These are phyloP conservation scores for Ascobolus immersus DNA, from an alignment of 495 filamentous ascomycete species.

Conservation along the genomic window DNA sequence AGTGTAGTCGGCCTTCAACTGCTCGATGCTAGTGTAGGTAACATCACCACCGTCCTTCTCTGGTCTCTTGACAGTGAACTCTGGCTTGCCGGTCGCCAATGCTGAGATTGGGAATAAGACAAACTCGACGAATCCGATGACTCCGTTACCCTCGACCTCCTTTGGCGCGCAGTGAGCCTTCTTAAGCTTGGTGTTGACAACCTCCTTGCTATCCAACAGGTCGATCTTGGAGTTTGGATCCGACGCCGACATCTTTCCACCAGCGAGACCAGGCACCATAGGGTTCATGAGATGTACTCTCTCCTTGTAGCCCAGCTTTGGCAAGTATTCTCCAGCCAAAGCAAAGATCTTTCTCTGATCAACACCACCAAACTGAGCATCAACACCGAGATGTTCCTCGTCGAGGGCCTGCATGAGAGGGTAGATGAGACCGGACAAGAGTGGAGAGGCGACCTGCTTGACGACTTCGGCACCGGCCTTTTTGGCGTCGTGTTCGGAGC, in stretches of 20 bases:
- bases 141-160: constrained; percentile 58
- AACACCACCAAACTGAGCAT: constrained; percentile 53
- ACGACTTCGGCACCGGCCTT: constrained; percentile 83
- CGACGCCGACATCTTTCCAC: constrained; percentile 31
- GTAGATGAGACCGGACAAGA: constrained; percentile 61
- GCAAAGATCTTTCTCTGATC: constrained; percentile 85
- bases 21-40: constrained; percentile 43
- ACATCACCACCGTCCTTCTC: constrained; percentile 38
- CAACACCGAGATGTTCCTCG: constrained; percentile 67
- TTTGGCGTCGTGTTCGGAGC: constrained; percentile 43
- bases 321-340: constrained; percentile 49
- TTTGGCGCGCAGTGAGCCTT: constrained; percentile 56
- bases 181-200: constrained; percentile 50
- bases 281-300: constrained; percentile 73
- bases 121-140: constrained; percentile 59
- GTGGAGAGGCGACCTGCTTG: constrained; percentile 56
- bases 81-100: constrained; percentile 25
- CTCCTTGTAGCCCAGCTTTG: constrained; percentile 41
- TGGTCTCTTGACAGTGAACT: constrained; percentile 33
- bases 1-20: constrained; percentile 53
- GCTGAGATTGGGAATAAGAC: constrained; percentile 49
- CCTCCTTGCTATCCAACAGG: constrained; percentile 50
- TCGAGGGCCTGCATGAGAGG: constrained; percentile 75
- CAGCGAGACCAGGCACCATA: constrained; percentile 64
- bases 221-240: constrained; percentile 69